phyloP scores from a whole-genome alignment of 495 filamentous ascomycete species.

The Tuber calosporum region DNA sequence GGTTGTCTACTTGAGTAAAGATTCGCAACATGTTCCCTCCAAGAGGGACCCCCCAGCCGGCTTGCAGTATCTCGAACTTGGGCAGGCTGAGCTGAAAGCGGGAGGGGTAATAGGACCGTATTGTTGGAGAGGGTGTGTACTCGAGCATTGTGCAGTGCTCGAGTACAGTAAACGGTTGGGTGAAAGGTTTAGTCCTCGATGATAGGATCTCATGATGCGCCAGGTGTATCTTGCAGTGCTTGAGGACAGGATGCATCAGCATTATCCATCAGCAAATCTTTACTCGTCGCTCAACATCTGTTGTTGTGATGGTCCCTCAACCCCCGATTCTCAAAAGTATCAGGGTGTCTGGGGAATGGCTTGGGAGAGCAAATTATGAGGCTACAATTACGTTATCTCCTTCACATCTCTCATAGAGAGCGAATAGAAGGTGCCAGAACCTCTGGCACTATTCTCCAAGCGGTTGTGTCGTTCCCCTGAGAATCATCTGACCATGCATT shows the following conservation, averaged over 20 bases:
- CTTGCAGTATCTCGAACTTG: neutral
- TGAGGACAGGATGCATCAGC: neutral
- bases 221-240: neutral
- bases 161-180: too few relatives aligned
- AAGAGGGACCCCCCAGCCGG: too few relatives aligned
- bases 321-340: neutral
- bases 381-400: neutral
- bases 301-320: neutral
- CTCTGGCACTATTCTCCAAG: neutral
- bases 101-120: neutral
- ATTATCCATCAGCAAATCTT: neutral
- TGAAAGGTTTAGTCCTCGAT: neutral
- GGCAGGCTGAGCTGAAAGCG: neutral
- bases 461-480: too few relatives aligned
- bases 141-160: too few relatives aligned
- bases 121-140: neutral
- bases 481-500: too few relatives aligned
- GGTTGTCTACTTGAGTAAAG: neutral
- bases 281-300: neutral
- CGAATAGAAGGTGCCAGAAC: neutral
- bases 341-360: neutral
- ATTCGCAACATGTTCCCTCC: neutral
- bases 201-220: neutral
- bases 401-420: neutral
- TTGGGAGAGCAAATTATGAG: neutral